phyloP scores from a whole-genome alignment of 192 early-diverging fungal genomes.

The Geranomyces variabilis region DNA sequence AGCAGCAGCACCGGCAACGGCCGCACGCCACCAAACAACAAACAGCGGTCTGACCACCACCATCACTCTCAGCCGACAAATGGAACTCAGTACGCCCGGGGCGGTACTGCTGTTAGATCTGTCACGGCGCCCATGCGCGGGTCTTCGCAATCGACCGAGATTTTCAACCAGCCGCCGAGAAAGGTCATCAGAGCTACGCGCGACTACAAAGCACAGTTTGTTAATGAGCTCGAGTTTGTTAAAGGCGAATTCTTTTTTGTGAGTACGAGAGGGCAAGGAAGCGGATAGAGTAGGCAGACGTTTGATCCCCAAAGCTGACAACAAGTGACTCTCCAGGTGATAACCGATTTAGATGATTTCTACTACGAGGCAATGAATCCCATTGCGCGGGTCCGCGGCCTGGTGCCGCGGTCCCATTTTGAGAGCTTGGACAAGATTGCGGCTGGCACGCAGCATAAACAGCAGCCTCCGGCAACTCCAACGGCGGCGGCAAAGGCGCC shows the following conservation, averaged over 20 bases:
- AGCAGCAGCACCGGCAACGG: neutral
- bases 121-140: conserved; percentile 2
- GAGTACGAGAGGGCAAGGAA: too few species aligned
- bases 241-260: conserved; percentile 59
- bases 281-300: too few species aligned
- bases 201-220: conserved; percentile 29
- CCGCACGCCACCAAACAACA: neutral
- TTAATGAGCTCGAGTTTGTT: conserved; percentile 43
- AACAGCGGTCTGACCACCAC: neutral
- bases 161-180: conserved; percentile 49
- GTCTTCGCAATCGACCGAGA: conserved; percentile 35
- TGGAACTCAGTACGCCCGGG: neutral
- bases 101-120: too few species aligned
- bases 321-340: conserved; percentile 29
- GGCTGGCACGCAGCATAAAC: neutral
- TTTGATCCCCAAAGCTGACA: neutral
- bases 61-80: neutral
- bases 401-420: conserved; percentile 41
- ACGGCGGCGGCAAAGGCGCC: neutral
- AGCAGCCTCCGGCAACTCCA: too few species aligned
- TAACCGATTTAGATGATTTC: conserved; percentile 29
- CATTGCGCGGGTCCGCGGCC: conserved; percentile 35
- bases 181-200: conserved; percentile 42
- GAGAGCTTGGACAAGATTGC: conserved; percentile 30
- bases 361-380: conserved; percentile 55